These are phyloP conservation scores for Stereocaulon alpinum DNA, from an alignment of 495 filamentous ascomycete species.

Conservation along the genomic window DNA sequence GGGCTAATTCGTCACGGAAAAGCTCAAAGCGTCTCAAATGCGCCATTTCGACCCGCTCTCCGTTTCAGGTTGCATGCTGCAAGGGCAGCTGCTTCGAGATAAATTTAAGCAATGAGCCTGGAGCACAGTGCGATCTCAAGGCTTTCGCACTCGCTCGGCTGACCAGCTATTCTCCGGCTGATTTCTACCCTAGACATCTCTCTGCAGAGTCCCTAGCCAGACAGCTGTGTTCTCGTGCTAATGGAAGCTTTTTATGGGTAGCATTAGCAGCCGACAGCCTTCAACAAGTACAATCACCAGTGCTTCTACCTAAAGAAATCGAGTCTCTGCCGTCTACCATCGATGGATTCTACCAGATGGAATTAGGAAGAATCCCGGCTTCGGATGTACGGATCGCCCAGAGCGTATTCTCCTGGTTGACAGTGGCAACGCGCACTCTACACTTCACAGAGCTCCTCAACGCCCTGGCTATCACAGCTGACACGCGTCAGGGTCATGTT, in stretches of 20 bases:
- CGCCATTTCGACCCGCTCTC: background rate
- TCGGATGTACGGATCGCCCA: background rate
- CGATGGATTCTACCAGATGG: background rate
- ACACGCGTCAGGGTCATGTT: no score
- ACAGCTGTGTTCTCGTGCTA: background rate
- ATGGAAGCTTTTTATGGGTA: constrained; percentile 5
- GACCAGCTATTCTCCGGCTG: background rate
- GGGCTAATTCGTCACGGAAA: background rate
- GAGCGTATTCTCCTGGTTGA: constrained; percentile 4
- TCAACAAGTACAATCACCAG: background rate
- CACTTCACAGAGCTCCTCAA: background rate
- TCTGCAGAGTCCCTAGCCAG: background rate
- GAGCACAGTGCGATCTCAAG: background rate
- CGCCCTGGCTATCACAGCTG: background rate
- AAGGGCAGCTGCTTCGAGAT: background rate
- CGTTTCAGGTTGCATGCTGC: background rate
- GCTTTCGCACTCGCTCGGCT: background rate
- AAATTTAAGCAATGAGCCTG: background rate
- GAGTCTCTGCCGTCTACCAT: background rate
- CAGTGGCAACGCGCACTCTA: background rate
- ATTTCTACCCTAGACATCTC: no score
- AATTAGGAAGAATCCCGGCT: background rate
- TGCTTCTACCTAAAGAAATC: background rate
- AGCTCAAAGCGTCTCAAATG: background rate
- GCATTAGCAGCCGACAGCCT: background rate